phyloP scores from a whole-genome alignment of 2,329 filamentous ascomycete species.

The Aspergillus luchuensis region DNA sequence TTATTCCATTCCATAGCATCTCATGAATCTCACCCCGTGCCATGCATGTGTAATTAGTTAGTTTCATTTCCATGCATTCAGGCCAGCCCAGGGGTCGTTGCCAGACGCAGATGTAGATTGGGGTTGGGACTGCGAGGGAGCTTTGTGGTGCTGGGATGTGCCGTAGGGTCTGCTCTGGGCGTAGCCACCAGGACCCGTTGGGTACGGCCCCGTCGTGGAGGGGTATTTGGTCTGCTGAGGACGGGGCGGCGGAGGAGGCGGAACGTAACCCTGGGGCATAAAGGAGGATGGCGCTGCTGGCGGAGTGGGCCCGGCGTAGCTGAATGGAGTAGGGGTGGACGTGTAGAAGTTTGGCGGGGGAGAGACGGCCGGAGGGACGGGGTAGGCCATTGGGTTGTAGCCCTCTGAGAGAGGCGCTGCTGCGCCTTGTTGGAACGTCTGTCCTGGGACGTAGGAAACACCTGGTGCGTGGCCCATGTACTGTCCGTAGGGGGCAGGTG shows the following conservation, averaged over 20 bases:
- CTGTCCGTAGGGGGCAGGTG: slow-evolving; percentile 40
- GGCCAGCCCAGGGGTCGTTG: slow-evolving; percentile 68
- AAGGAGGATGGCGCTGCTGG: slow-evolving; percentile 45
- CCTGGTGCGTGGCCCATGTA: slow-evolving; percentile 32
- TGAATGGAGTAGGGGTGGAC: slow-evolving; percentile 36
- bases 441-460: slow-evolving; percentile 32
- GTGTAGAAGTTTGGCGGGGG: slow-evolving; percentile 47
- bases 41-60: neutral
- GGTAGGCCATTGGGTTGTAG: slow-evolving; percentile 56
- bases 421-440: slow-evolving; percentile 46
- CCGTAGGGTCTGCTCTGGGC: slow-evolving; percentile 51
- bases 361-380: slow-evolving; percentile 45
- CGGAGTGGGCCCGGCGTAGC: slow-evolving; percentile 38
- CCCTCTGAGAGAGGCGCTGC: slow-evolving; percentile 45
- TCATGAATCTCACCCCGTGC: neutral
- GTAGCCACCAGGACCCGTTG: slow-evolving; percentile 58
- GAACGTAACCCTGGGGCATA: slow-evolving; percentile 66
- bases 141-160: slow-evolving; percentile 39
- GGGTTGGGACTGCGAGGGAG: slow-evolving; percentile 40
- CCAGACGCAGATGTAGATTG: slow-evolving; percentile 33
- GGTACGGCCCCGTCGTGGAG: slow-evolving; percentile 56
- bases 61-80: slow-evolving; percentile 67
- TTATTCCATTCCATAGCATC: too few species aligned
- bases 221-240: slow-evolving; percentile 54
- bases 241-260: slow-evolving; percentile 67